These are phyloP conservation scores for Discostella stelligeroides DNA, from an alignment of 108 stramenopile species.

Conservation along the genomic window DNA sequence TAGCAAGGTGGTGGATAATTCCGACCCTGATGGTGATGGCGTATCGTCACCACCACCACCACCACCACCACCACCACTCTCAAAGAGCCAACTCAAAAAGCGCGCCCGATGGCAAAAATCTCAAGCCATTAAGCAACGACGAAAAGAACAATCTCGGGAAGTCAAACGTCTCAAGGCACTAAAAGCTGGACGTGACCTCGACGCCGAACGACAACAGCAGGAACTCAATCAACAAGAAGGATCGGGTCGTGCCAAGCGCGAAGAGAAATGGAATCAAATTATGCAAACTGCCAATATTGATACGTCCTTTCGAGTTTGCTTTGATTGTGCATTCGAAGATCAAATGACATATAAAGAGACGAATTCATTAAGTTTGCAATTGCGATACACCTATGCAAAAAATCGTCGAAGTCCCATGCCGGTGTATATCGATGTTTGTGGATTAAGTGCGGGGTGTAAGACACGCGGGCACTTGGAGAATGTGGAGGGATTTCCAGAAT, in stretches of 20 bases:
- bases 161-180: conserved; percentile 63
- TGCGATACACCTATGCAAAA: conserved; percentile 72
- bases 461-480: conserved; percentile 63
- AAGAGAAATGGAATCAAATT: conserved; percentile 55
- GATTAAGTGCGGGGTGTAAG: conserved; percentile 36
- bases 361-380: conserved; percentile 66
- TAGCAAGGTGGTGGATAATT: too few species aligned
- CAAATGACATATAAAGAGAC: conserved; percentile 72
- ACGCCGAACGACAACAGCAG: conserved; percentile 54
- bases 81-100: conserved; percentile 78
- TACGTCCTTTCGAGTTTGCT: conserved; percentile 51
- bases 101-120: conserved; percentile 55
- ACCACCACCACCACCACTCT: conserved; percentile 33
- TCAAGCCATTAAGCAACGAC: conserved; percentile 62
- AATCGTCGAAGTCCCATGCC: conserved; percentile 64
- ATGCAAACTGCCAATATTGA: conserved; percentile 38
- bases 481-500: conserved; percentile 73
- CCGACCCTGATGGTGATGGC: background rate
- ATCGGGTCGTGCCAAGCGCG: conserved; percentile 52
- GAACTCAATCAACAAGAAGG: conserved; percentile 49
- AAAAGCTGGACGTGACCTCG: conserved; percentile 71
- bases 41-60: background rate
- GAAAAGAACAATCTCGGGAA: conserved; percentile 67
- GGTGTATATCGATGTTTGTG: conserved; percentile 52
- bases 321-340: conserved; percentile 79